Evolutionary conservation across 441 rosid species (phyloP), one percentile per base, ranked within the genome.

Genomic region (Adansonia grandidieri): DNA sequence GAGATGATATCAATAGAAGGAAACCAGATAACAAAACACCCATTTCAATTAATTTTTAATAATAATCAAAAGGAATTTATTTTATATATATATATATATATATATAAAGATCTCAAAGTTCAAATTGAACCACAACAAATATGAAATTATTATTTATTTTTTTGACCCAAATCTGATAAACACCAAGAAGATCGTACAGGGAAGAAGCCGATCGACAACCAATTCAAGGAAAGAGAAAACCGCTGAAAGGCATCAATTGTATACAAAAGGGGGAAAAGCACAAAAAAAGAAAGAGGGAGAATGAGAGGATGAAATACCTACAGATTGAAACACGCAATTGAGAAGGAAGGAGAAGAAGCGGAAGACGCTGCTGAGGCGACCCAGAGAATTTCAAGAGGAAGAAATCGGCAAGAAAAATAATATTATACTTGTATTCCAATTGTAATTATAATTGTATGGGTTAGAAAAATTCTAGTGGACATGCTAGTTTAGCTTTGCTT

Each of bases 191-290:
- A 84, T 80, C 78, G 64, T 17, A 67, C 68, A 47, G 8, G 17
- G 1, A 24, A 76, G 44, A 71, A 77, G 24, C 80, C 80, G 84
- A 88, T 84, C 85, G 79, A 72, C 67, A 71, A 28, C 71, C 45
- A 45, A 40, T 15, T 37, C 4, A 80, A 57, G 15, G 32, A 80
- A 24, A 57, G 6, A 63, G 42, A 37, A 37, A 37, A 37, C 42
- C 42, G 42, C 42, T 37, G 42, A 37, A 37, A 37, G 42, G 42
- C 42, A 37, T 37, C 42, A 37, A 37, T 37, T 37, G 42, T 37
- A 37, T 37, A 5, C 42, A 37, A 47, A 63, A 40, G 54, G 56
- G n/a, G 54, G 54, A 0, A 0, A 14, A 8, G 3, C 22, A 13
- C 72, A 15, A 50, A 73, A 75, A 82, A 37, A 37, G 42, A 37